Percentiles rank a stretch among this genome's conserved stretches.
Evolutionary conservation across 108 stramenopile genomes (phyloP).

Genomic region (Aurantiochytrium sp.): DNA sequence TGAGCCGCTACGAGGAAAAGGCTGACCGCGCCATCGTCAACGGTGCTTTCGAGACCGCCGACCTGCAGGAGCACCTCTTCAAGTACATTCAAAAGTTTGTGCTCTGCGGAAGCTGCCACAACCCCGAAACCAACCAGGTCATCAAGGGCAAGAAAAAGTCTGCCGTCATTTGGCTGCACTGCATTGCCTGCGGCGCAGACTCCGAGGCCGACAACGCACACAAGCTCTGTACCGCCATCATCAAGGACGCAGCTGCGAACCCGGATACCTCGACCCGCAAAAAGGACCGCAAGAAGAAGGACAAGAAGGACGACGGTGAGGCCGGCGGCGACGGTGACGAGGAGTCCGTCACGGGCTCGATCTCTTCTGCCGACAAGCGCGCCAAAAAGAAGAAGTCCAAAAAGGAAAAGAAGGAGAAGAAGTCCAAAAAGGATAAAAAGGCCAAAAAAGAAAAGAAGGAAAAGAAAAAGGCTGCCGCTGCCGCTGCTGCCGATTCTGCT

Average conservation of each 20-base stretch:
- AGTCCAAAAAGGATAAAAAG: slow-evolving; percentile 32
- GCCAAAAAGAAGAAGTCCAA: slow-evolving; percentile 27
- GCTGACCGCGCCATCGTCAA: slow-evolving; percentile 92
- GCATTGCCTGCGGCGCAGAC: slow-evolving; percentile 93
- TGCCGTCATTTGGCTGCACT: slow-evolving; percentile 74
- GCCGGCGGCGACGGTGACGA: slow-evolving; percentile 52
- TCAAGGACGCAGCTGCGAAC: slow-evolving; percentile 27
- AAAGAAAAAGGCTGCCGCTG: slow-evolving; percentile 40
- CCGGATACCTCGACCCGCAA: slow-evolving; percentile 45
- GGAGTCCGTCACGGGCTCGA: slow-evolving; percentile 30
- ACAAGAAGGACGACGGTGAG: slow-evolving; percentile 52
- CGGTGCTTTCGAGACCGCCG: slow-evolving; percentile 82
- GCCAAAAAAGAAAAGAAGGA: slow-evolving; percentile 44
- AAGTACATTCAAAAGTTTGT: slow-evolving; percentile 91
- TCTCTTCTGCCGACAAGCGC: neutral
- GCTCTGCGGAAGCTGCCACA: slow-evolving; percentile 85
- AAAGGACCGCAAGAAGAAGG: slow-evolving; percentile 58
- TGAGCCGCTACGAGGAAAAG: slow-evolving; percentile 82
- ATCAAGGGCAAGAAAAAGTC: slow-evolving; percentile 70
- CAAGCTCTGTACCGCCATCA: slow-evolving; percentile 57
- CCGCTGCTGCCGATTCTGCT: neutral
- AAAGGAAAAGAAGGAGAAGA: slow-evolving; percentile 37
- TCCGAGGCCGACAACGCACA: slow-evolving; percentile 90
- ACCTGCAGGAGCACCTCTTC: slow-evolving; percentile 75
- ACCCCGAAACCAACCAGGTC: slow-evolving; percentile 95